Percentiles rank a stretch among this genome's conserved stretches.
Evolutionary conservation across 2,329 filamentous ascomycete genomes (phyloP).

Genomic region (Aspergillus bombycis): DNA sequence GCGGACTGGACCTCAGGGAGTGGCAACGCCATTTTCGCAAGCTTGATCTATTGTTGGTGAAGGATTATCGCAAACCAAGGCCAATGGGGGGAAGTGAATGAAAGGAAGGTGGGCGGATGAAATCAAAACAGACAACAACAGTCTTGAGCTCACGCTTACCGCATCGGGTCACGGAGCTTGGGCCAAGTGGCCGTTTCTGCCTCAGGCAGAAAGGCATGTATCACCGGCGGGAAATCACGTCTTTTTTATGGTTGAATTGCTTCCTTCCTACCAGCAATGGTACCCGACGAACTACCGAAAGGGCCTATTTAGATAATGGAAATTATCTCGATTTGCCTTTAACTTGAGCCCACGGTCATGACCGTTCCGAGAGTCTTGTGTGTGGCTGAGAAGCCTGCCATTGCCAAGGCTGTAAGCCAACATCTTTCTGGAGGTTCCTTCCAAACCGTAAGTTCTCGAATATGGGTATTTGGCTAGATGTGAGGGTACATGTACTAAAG

Average conservation of each 20-base stretch:
- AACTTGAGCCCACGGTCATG: constrained; percentile 14
- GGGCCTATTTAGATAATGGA: not conserved
- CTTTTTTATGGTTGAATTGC: not conserved
- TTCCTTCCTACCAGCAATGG: not conserved
- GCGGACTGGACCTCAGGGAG: constrained; percentile 69
- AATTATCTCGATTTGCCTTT: not conserved
- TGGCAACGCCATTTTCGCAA: constrained; percentile 61
- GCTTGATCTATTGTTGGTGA: not conserved
- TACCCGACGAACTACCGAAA: not conserved
- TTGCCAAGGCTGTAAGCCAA: constrained; percentile 88
- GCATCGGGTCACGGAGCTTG: constrained; percentile 9
- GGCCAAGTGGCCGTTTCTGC: not conserved
- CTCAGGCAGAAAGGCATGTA: not conserved
- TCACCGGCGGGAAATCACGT: constrained; percentile 5
- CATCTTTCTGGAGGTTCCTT: constrained; percentile 80
- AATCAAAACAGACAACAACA: constrained; percentile 14
- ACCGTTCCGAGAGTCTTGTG: constrained; percentile 62
- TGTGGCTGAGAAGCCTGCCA: constrained; percentile 88
- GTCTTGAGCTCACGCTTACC: constrained; percentile 1
- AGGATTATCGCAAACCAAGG: not conserved
- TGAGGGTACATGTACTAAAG: constrained; percentile 21
- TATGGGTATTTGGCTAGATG: not conserved
- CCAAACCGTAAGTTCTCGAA: constrained; percentile 62
- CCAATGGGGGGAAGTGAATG: not conserved
- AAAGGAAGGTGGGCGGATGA: constrained; percentile 4